Base-by-base conservation (phyloP, 2,329 filamentous ascomycete genomes). In the Aspergillus japonicus region DNA sequence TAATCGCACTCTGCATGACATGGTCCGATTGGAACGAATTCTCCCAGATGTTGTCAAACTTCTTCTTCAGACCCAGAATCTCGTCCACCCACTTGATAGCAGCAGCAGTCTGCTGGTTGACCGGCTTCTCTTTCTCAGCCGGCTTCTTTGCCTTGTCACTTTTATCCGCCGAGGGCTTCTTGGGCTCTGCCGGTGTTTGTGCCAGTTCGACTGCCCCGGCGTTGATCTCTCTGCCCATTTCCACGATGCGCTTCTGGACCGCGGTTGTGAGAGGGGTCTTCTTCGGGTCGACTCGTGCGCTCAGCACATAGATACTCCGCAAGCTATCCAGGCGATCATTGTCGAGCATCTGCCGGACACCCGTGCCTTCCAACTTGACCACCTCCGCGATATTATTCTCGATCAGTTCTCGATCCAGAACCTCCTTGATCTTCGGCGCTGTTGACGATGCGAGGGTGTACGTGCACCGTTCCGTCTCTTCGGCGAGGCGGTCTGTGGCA, bases 71-170 rank as follows among this genome's bases (percentile, higher is more conserved):
- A 19, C 78, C 77, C 51, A 99, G 80, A 2, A 98, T 90, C 68
- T 96, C 92, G 68, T 96, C 91, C 2, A 98, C 94, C 95, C 95
- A 99, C 69, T 90, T 91, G 68, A 98, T 89, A 0, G 95, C 95
- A 1, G 92, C 90, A 0, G 87, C 85, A 0, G 95, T 98, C 71
- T 93, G 89, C 72, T 92, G 89, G 29, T 91, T 93, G 7, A 88
- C 80, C 1, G 85, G 79, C 61, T 80, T 85, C 42, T 66, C 75
- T 64, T 59, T 83, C 72, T 67, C 75, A 64, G 68, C 81, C 24
- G 77, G 79, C 33, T 83, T 83, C 21, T 82, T 74, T 7, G 16
- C 39, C n/a, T 7, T 16, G 19, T 44, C 39, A 8, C 14, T n/a
- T 58, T 80, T 80, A 6, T 82, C 81, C 2, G 76, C 82, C 7